Evolutionary conservation across 306 rosid species (phyloP), one percentile per base, ranked within the genome.

Genomic region (Pueraria montana): DNA sequence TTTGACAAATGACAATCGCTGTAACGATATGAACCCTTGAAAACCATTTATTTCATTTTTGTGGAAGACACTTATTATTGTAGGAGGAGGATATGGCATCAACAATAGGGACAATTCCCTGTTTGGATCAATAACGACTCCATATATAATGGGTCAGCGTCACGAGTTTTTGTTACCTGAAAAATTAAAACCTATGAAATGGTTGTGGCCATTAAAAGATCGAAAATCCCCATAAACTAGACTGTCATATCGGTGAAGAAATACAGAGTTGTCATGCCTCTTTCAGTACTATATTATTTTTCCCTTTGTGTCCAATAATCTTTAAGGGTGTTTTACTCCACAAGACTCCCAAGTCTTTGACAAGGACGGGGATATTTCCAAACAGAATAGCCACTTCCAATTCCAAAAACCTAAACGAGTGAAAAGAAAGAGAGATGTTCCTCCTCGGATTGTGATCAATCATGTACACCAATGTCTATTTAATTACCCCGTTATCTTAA

Each of bases 241-340:
- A 77, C 24, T 63, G 75, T 26, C 67, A 48, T 10, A 61, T 66
- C 26, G 16, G 6, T 14, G 45, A 77, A 53, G 72, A 42, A 63
- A 42, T 71, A 34, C 40, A 70, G 79, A 34, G 61, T 9, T 82
- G 81, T 48, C 76, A 71, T 18, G 18, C 72, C 83, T 46, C 52
- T 46, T 62, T 34, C 59, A 72, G 23, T 40, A 50, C 53, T 56
- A 42, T 40, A 34, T 8, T 50, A 86, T 43, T 70, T 70, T 58
- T 24, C 16, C 42, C 26, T 12, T 14, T 53, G 20, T 18, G 55
- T 74, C 77, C 58, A 76, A 79, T 53, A 48, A 56, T 46, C 58
- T 40, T 69, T 53, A 59, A 46, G 43, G 61, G 14, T 73, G 23
- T 75, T 45, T 65, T 24, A 34, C 64, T 26, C 69, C 75, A 38